Conservation (phyloP, 2,329 filamentous ascomycete species). For the Colletotrichum scovillei region DNA sequence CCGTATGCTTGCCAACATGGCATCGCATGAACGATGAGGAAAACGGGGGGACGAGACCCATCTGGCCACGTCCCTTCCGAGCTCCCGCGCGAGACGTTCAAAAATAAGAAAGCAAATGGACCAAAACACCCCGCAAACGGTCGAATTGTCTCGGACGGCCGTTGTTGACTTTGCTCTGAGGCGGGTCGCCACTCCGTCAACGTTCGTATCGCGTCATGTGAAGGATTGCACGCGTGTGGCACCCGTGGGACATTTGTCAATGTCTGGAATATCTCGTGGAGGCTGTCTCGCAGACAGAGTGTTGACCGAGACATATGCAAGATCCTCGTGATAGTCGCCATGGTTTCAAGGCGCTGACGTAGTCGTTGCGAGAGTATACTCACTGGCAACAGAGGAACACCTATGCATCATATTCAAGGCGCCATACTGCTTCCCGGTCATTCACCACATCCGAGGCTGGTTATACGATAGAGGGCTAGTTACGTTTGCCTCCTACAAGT, state of each 20-base stretch:
- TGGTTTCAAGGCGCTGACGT: too few species aligned
- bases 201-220: neutral
- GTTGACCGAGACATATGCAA: too few species aligned
- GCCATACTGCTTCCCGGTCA: too few species aligned
- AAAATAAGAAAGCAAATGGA: neutral
- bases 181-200: neutral
- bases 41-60: neutral
- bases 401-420: too few species aligned
- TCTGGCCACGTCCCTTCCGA: neutral
- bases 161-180: neutral
- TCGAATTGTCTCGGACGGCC: slow-evolving; percentile 3
- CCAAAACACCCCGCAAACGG: neutral
- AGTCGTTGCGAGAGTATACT: too few species aligned
- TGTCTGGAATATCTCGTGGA: neutral
- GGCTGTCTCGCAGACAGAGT: neutral
- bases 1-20: neutral
- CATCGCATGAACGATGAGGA: neutral
- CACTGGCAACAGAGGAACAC: too few species aligned
- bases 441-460: too few species aligned
- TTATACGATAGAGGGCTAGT: too few species aligned
- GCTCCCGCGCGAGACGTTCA: neutral
- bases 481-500: too few species aligned
- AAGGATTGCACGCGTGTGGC: neutral
- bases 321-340: too few species aligned
- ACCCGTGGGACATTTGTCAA: neutral